phyloP scores from a whole-genome alignment of 768 basidiomycete species.

The Kwoniella newhampshirensis region DNA sequence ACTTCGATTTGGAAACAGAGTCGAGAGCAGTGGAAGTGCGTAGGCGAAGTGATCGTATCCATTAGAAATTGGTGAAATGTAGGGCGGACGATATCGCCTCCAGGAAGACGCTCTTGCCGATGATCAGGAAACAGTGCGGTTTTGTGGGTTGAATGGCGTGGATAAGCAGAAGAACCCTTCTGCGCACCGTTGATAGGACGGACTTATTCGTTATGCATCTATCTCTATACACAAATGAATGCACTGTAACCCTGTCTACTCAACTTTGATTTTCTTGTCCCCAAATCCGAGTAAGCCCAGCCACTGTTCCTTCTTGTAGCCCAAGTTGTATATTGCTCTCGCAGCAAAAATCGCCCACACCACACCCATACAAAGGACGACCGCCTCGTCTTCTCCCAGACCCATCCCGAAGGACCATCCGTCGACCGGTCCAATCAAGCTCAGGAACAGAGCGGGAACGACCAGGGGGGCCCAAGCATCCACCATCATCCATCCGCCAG shows the following conservation, averaged over 20 bases:
- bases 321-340: slow-evolving; percentile 68
- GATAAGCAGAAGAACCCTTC: background rate
- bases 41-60: too few relatives aligned
- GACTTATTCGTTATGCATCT: background rate
- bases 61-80: too few relatives aligned
- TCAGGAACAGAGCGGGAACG: slow-evolving; percentile 73
- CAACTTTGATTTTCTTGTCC: slow-evolving; percentile 29
- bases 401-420: slow-evolving; percentile 35
- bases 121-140: slow-evolving; percentile 26
- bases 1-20: slow-evolving; percentile 6
- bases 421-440: slow-evolving; percentile 75
- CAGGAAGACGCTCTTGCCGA: slow-evolving; percentile 28
- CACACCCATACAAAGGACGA: slow-evolving; percentile 70
- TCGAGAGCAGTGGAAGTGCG: slow-evolving; percentile 36
- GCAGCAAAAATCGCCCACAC: slow-evolving; percentile 64
- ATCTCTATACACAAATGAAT: slow-evolving; percentile 2
- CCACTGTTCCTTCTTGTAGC: slow-evolving; percentile 33
- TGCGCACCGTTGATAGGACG: too few relatives aligned
- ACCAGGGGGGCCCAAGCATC: slow-evolving; percentile 84
- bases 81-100: slow-evolving; percentile 5
- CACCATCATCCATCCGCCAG: slow-evolving; percentile 80
- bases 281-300: slow-evolving; percentile 4
- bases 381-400: slow-evolving; percentile 55
- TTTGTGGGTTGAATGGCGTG: slow-evolving; percentile 11
- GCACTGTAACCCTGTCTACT: slow-evolving; percentile 2